A percentile compares a stretch with the other conserved stretches of the same genome.
Evolutionary conservation across 2,329 filamentous ascomycete species (phyloP).

Genomic region (Ophiocordyceps sinensis): DNA sequence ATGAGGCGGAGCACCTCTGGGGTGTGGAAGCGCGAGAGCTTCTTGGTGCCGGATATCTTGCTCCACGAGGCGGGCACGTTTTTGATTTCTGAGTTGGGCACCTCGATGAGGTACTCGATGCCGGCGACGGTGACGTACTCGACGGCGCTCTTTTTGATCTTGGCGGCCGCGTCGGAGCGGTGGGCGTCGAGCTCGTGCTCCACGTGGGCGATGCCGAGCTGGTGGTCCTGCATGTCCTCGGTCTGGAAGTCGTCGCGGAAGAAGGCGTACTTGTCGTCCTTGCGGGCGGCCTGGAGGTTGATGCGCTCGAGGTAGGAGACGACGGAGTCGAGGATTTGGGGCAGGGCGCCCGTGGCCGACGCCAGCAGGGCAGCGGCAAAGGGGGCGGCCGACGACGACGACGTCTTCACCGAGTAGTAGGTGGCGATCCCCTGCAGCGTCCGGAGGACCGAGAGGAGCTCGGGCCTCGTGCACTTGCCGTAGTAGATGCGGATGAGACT

Average conservation of each 20-base stretch:
- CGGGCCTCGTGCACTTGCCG: conserved; percentile 81
- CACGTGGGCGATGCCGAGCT: conserved; percentile 79
- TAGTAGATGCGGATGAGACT: conserved; percentile 94
- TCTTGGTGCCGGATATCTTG: conserved; percentile 92
- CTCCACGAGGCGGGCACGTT: conserved; percentile 86
- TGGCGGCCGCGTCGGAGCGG: conserved; percentile 53
- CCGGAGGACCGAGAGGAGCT: conserved; percentile 74
- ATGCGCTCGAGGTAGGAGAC: conserved; percentile 69
- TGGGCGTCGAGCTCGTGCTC: conserved; percentile 80
- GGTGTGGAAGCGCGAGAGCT: conserved; percentile 82
- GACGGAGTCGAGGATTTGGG: conserved; percentile 60
- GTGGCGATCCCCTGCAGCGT: conserved; percentile 68
- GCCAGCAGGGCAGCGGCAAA: conserved; percentile 59
- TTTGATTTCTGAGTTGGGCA: conserved; percentile 69
- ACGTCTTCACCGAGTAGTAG: conserved; percentile 54
- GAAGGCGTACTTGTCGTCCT: conserved; percentile 87
- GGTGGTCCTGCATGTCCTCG: conserved; percentile 77
- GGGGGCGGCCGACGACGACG: conserved; percentile 44
- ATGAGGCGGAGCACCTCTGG: conserved; percentile 76
- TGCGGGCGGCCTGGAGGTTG: conserved; percentile 67
- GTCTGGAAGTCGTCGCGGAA: conserved; percentile 80
- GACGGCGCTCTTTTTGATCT: conserved; percentile 55
- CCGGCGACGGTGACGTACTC: conserved; percentile 74
- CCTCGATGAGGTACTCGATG: conserved; percentile 90
- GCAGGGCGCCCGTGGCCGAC: conserved; percentile 59